Base-by-base conservation (phyloP, 2,329 filamentous ascomycete species). In the Knoxdaviesia proteae region DNA sequence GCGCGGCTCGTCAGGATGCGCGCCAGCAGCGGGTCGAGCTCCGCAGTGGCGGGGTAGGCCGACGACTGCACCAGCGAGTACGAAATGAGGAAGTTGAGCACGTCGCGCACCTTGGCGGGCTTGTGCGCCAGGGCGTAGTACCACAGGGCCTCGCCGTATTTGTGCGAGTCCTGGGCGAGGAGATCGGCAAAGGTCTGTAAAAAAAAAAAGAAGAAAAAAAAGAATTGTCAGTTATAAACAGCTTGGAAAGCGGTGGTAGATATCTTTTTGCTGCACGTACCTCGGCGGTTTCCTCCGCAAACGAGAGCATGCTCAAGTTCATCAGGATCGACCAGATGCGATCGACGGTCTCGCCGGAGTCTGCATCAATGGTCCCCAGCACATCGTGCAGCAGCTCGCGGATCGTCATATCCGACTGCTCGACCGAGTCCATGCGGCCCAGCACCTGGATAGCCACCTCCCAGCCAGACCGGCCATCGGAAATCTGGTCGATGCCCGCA, bases 91-190 rank as follows among this genome's bases (percentile, higher is more conserved):
- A 90, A 71, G 54, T 92, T 83, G 38, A 94, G 69, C 20, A 94
- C 81, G 48, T 86, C 77, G 52, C 83, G 83, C 42, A 94, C 78
- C 58, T 88, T 92, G 48, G 71, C 67, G 2, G 74, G 64, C 31
- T 78, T 74, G 53, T 92, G 86, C 3, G 86, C 82, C 8, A 92
- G 74, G 30, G 88, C 81, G 56, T 90, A 96, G 63, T 92, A 94
- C 61, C 90, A 78, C 20, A 96, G 68, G 1, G 84, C 83, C 49
- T 88, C 76, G 43, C 88, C 88, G 50, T 88, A 94, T 43, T 80
- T 73, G 51, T 83, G 74, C 1, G 80, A 80, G 37, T 74, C 71
- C 46, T 76, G 69, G 7, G 77, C 74, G 36, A 94, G 68, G 40
- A 77, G 69, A 49, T 94, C 79, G 45, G 86, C 88, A 55, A 84